These are phyloP conservation scores for Fraxinus anomala DNA, from an alignment of 257 asterid genomes.

Conservation along the genomic window DNA sequence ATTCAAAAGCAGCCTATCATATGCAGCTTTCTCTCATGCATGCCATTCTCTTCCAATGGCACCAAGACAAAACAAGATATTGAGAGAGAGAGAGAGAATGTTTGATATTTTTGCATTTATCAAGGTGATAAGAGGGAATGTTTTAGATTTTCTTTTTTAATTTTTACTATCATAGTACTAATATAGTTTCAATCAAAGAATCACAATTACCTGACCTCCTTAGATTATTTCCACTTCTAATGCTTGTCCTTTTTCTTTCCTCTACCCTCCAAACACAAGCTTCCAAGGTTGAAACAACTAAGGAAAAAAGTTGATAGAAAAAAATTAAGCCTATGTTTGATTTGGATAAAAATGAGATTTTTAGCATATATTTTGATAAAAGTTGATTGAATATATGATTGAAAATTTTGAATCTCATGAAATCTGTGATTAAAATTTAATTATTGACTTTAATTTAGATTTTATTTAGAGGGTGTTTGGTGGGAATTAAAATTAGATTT, in stretches of 20 bases:
- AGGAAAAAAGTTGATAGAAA: conserved; percentile 20
- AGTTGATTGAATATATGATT: too few species aligned
- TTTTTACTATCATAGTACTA: conserved; percentile 32
- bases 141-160: conserved; percentile 31
- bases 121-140: conserved; percentile 50
- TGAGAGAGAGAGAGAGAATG: conserved; percentile 26
- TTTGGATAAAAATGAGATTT: too few species aligned
- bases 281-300: conserved; percentile 46
- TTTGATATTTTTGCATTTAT: conserved; percentile 39
- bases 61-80: conserved; percentile 41
- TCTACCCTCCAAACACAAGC: conserved; percentile 47
- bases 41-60: conserved; percentile 53
- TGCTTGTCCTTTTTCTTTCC: conserved; percentile 55
- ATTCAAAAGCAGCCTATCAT: conserved; percentile 33
- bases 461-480: too few species aligned
- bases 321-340: background rate
- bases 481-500: too few species aligned
- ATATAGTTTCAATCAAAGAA: conserved; percentile 53
- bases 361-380: too few species aligned
- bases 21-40: conserved; percentile 45
- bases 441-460: too few species aligned
- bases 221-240: conserved; percentile 66
- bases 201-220: conserved; percentile 59
- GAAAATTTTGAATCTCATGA: too few species aligned
- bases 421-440: too few species aligned